These are phyloP conservation scores for Neurospora tetraspora DNA, from an alignment of 495 filamentous ascomycete species.

Conservation along the genomic window DNA sequence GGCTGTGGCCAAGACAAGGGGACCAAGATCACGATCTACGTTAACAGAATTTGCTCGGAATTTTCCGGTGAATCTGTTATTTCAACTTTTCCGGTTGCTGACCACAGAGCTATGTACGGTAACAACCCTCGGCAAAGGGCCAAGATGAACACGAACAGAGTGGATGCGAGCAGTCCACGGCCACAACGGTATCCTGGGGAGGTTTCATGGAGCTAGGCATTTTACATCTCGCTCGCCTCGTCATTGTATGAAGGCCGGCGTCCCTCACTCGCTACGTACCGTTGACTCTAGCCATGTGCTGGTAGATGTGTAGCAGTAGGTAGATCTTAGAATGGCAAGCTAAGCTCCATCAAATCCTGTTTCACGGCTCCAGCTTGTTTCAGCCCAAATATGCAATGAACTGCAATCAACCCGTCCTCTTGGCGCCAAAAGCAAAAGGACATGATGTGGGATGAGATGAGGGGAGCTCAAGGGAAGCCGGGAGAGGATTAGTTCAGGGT, in stretches of 20 bases:
- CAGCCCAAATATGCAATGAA: slow-evolving; percentile 1
- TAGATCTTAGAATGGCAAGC: neutral
- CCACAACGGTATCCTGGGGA: neutral
- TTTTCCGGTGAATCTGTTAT: neutral
- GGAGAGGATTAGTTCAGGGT: neutral
- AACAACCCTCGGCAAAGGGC: neutral
- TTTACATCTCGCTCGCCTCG: neutral
- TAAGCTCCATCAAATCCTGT: slow-evolving; percentile 3
- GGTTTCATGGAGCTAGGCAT: neutral
- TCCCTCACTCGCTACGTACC: neutral
- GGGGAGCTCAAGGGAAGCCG: neutral
- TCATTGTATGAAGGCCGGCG: neutral
- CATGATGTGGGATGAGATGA: neutral
- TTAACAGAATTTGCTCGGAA: neutral
- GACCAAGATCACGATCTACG: neutral
- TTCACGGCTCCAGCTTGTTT: slow-evolving; percentile 2
- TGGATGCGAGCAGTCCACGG: neutral
- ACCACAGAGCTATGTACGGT: neutral
- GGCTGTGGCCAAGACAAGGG: neutral
- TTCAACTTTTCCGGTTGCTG: neutral
- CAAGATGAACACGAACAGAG: neutral
- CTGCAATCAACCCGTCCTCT: neutral
- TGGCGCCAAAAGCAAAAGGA: neutral
- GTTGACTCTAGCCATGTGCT: neutral
- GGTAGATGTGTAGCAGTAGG: neutral